A percentile compares a stretch with the other conserved stretches of the same genome.
Evolutionary conservation across 2,329 filamentous ascomycete genomes (phyloP).

Genomic region (Colletotrichum simmondsii): DNA sequence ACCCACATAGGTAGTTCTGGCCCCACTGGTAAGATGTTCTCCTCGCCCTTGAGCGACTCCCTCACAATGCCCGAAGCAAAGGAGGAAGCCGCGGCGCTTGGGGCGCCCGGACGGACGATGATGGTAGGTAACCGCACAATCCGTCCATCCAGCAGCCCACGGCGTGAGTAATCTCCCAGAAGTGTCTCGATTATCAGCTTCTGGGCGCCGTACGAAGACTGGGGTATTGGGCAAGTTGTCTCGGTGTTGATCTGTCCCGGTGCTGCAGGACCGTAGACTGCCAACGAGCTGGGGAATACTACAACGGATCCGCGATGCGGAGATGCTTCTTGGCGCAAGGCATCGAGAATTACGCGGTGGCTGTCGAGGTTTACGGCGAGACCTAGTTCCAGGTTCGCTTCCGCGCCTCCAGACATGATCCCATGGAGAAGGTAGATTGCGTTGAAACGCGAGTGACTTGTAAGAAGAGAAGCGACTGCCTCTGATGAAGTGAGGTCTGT

Average conservation of each 20-base stretch:
- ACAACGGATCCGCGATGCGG: conserved; percentile 60
- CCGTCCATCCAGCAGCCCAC: conserved; percentile 67
- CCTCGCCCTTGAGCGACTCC: conserved; percentile 63
- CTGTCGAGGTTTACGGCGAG: conserved; percentile 69
- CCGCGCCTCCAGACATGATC: conserved; percentile 72
- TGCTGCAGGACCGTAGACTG: conserved; percentile 63
- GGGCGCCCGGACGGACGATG: conserved; percentile 68
- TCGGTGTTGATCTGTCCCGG: conserved; percentile 49
- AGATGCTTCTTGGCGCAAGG: conserved; percentile 48
- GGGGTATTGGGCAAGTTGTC: conserved; percentile 60
- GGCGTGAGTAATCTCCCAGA: conserved; percentile 62
- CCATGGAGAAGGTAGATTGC: conserved; percentile 70
- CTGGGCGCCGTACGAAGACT: conserved; percentile 69
- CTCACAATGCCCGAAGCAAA: conserved; percentile 72
- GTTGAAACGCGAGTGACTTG: conserved; percentile 44
- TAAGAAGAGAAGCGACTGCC: conserved; percentile 43
- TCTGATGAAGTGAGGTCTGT: conserved; percentile 47
- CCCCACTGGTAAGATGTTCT: conserved; percentile 55
- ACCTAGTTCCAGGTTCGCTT: conserved; percentile 66
- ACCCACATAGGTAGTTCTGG: conserved; percentile 57
- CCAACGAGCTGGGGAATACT: conserved; percentile 68
- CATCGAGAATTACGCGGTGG: conserved; percentile 63
- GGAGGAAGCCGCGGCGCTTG: conserved; percentile 69
- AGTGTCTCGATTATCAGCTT: conserved; percentile 71
- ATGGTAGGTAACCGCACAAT: conserved; percentile 69